Base-by-base conservation (phyloP, 352 stramenopile genomes). In the Pythium dissotocum region DNA sequence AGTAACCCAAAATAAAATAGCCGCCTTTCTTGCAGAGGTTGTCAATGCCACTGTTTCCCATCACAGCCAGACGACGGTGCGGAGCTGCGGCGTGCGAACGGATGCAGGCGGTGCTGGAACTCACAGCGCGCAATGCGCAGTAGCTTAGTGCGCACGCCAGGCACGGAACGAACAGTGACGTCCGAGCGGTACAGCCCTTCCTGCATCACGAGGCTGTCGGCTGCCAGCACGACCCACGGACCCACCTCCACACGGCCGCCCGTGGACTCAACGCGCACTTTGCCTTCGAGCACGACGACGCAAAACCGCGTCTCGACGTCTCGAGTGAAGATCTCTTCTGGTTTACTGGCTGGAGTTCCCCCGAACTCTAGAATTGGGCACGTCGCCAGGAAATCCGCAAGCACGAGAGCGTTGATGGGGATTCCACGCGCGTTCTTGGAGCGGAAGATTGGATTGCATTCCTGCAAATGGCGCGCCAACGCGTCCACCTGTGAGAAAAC, bases 71-170 rank as follows among this genome's bases (percentile, higher is more conserved):
- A 54, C 24, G 46, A 73, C 14, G 63, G 48, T 6, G 63, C 46
- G 4, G 62, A 77, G 58, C 75, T 72, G 26, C 71, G 65, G 6
- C 74, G 75, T 0, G 68, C 53, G 33, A 79, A 67, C 24, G 75
- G 69, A 40, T 76, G 71, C 44, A 81, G 71, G 32, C 66, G 68
- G 24, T 82, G 73, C 75, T 83, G 76, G 61, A 86, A 86, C 18
- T 82, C 78, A 67, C 66, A 56, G 59, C 75, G 74, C 13, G 74
- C 59, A 56, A 86, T 74, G 12, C 69, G 73, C 44, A 86, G 65
- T 48, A 77, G 35, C 40, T 70, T 63, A 21, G 67, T 61, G 26
- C 61, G 38, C 0, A 71, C 63, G 10, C 64, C 60, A 16, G 72
- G 61, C 1, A 79, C n/a, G 8, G 74, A 79, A 30, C 69, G 65